Evolutionary conservation across 1,284 basidiomycete genomes (phyloP).

Genomic region (Trametes pubescens): DNA sequence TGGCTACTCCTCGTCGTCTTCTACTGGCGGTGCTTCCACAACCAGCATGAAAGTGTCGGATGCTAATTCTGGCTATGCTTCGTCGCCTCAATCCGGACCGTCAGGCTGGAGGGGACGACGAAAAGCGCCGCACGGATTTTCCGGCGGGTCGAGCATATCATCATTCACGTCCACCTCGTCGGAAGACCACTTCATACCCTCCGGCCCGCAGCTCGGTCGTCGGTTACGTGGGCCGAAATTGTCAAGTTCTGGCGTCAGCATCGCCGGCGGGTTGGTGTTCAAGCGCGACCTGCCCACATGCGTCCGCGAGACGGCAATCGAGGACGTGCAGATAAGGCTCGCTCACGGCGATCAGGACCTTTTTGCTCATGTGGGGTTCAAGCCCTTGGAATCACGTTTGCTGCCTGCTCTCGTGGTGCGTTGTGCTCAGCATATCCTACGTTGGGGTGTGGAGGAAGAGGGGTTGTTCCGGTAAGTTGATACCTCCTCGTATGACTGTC

Average conservation of each 20-base stretch:
- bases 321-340: constrained; percentile 40
- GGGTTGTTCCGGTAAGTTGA: constrained; percentile 76
- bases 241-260: constrained; percentile 43
- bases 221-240: constrained; percentile 61
- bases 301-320: constrained; percentile 68
- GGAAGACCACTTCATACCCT: constrained; percentile 52
- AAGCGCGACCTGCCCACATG: constrained; percentile 63
- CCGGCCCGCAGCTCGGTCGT: constrained; percentile 62
- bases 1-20: constrained; percentile 49
- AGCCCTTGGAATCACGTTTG: constrained; percentile 58
- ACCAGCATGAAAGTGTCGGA: constrained; percentile 25
- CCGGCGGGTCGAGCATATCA: constrained; percentile 65
- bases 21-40: constrained; percentile 19
- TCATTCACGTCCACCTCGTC: constrained; percentile 55
- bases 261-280: constrained; percentile 67
- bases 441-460: constrained; percentile 86
- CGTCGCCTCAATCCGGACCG: constrained; percentile 48
- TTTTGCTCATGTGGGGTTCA: constrained; percentile 29
- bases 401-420: constrained; percentile 79
- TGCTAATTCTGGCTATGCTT: constrained; percentile 44
- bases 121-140: constrained; percentile 65
- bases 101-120: constrained; percentile 49
- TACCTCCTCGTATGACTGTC: not conserved
- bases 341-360: constrained; percentile 33
- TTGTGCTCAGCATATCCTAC: constrained; percentile 81